Evolutionary conservation across 2,329 filamentous ascomycete genomes (phyloP).

Genomic region (Pezicula carpinea): DNA sequence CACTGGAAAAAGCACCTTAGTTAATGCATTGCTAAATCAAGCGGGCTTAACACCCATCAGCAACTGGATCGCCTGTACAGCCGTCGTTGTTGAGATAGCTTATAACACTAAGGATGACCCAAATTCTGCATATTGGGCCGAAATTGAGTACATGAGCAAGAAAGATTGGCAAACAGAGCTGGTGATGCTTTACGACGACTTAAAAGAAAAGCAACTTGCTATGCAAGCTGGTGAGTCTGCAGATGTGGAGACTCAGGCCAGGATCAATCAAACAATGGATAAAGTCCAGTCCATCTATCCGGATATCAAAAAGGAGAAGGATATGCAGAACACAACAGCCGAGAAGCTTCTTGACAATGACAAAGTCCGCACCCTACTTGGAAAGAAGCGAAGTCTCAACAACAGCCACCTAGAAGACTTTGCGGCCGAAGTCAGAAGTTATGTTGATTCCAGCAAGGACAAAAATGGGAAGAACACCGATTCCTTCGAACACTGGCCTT

Average conservation of each 20-base stretch:
- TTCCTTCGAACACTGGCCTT: slow-evolving; percentile 10
- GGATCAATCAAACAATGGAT: slow-evolving; percentile 32
- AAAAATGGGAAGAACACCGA: neutral
- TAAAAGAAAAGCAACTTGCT: neutral
- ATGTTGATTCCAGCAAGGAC: slow-evolving; percentile 11
- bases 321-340: slow-evolving; percentile 25
- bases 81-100: slow-evolving; percentile 14
- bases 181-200: slow-evolving; percentile 9
- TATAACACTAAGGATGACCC: slow-evolving; percentile 9
- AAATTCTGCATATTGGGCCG: slow-evolving; percentile 1
- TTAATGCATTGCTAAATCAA: slow-evolving; percentile 57
- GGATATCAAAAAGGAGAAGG: slow-evolving; percentile 24
- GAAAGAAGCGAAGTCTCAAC: slow-evolving; percentile 3
- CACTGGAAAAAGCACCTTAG: slow-evolving; percentile 59
- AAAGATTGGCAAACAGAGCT: slow-evolving; percentile 15
- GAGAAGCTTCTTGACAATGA: slow-evolving; percentile 8
- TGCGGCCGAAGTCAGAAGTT: slow-evolving; percentile 4
- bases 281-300: slow-evolving; percentile 42
- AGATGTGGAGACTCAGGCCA: slow-evolving; percentile 14
- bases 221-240: slow-evolving; percentile 22
- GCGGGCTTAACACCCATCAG: slow-evolving; percentile 5
- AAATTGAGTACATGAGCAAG: slow-evolving; percentile 6
- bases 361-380: slow-evolving; percentile 9
- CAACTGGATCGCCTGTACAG: slow-evolving; percentile 12
- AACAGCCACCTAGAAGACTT: slow-evolving; percentile 1